A percentile compares a stretch with the other conserved stretches of the same genome.
phyloP scores from a whole-genome alignment of 2,329 filamentous ascomycete genomes.

The Arthrinium phaeospermum region DNA sequence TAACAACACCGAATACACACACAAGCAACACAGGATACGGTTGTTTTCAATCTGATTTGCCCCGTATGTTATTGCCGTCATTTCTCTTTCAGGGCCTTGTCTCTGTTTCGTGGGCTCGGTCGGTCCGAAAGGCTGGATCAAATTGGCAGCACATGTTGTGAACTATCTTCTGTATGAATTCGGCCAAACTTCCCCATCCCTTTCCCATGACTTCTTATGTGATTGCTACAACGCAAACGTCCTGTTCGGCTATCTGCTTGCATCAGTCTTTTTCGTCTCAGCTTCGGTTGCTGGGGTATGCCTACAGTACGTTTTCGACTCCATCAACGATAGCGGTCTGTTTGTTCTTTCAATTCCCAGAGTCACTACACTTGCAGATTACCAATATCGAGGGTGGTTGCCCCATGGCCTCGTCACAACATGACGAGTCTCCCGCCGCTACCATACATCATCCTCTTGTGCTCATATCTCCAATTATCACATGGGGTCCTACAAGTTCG shows the following conservation, averaged over 20 bases:
- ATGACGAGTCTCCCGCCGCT: neutral
- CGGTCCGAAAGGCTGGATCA: neutral
- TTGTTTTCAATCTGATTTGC: neutral
- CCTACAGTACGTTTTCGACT: neutral
- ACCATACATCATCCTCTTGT: neutral
- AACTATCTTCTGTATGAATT: neutral
- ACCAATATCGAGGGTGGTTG: neutral
- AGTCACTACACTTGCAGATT: neutral
- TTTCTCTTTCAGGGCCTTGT: neutral
- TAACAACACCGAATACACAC: slow-evolving; percentile 2
- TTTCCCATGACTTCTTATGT: neutral
- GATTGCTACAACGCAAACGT: neutral
- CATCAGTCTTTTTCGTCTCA: neutral
- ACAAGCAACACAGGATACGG: neutral
- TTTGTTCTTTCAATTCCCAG: neutral
- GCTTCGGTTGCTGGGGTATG: neutral
- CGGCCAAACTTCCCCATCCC: neutral
- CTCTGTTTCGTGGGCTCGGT: neutral
- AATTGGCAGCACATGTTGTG: neutral
- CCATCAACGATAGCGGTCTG: neutral
- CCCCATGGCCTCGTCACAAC: neutral
- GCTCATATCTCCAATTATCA: too few species aligned
- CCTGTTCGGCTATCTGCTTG: neutral
- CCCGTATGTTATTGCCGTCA: neutral
- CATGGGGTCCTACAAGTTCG: too few species aligned